phyloP scores from a whole-genome alignment of 106 monocot genomes.

The Hemerocallis citrina region DNA sequence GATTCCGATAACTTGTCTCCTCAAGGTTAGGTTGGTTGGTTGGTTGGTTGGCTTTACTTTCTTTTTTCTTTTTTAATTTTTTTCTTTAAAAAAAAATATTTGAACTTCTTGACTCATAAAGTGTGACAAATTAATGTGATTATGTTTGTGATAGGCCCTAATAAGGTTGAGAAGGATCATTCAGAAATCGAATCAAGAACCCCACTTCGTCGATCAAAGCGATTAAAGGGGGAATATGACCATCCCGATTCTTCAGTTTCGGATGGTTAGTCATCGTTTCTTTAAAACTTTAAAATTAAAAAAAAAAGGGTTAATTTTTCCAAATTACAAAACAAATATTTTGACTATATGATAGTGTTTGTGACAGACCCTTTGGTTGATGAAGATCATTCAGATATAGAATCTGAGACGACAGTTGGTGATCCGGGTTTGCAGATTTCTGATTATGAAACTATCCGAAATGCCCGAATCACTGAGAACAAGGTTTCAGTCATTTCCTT shows the following conservation, averaged over 20 bases:
- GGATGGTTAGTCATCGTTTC: background rate
- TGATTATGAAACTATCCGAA: background rate
- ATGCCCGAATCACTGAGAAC: constrained; percentile 2
- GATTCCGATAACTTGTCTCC: background rate
- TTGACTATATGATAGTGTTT: background rate
- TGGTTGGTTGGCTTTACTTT: no score
- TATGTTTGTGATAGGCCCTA: no score
- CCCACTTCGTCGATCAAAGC: constrained; percentile 1
- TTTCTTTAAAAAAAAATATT: no score
- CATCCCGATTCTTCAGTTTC: background rate
- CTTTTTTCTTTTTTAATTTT: background rate
- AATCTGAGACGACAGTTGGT: background rate
- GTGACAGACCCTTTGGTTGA: background rate
- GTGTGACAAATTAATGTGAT: no score
- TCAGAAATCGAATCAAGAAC: no score
- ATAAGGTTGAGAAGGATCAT: no score
- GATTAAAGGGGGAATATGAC: background rate
- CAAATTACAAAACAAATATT: no score
- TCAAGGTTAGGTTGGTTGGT: no score
- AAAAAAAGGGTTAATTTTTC: background rate
- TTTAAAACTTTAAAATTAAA: background rate
- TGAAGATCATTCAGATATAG: no score
- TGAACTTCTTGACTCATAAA: no score
- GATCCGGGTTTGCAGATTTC: background rate
- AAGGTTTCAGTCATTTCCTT: no score